Base-by-base conservation (phyloP, 768 basidiomycete genomes). In the Rossbeevera mucosa region DNA sequence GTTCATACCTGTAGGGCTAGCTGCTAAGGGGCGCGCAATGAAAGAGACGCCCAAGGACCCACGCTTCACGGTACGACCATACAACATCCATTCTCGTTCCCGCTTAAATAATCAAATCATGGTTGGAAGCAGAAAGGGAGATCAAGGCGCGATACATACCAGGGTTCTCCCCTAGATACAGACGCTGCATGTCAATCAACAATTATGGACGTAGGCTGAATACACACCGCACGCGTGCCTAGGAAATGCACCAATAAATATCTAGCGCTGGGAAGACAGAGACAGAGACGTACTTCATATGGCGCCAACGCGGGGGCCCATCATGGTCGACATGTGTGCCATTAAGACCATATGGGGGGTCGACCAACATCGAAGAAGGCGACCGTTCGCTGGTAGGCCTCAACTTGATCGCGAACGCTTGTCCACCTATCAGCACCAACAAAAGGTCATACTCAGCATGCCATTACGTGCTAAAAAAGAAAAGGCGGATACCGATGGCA, bases 351-450 rank as follows among this genome's bases (percentile, higher is more conserved):
- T 77, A 81, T 0, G 91, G 89, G 0, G 88, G 83, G 47, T 94
- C 91, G 14, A 93, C 72, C 4, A 89, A 74, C 72, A 84, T 79
- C 0, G 84, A 80, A 14, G 78, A 79, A 0, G 84, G 77, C 0
- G 85, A 84, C n/a, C 82, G 77, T 61, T 88, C 88, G 0, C 70
- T 58, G 0, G 88, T 91, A n/a, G 75, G 73, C 22, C 91, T 76
- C 4, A 87, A 65, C 64, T 92, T 92, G 62, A 91, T 87, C 3
- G 82, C 72, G 63, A 88, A 90, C 0, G 86, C 85, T 60, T 89
- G 88, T 18, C 89, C 89, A 41, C 86, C 87, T 85, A 44, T 29
- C 29, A 29, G 12, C 5, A 4, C 13, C 11, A 33, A 18, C 38
- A 31, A 30, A 7, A 21, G 4, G 7, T 38, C 2, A 47, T 14